These are phyloP conservation scores for Arxiozyma telluris DNA, from an alignment of 1,139 yeast genomes.

Conservation along the genomic window DNA sequence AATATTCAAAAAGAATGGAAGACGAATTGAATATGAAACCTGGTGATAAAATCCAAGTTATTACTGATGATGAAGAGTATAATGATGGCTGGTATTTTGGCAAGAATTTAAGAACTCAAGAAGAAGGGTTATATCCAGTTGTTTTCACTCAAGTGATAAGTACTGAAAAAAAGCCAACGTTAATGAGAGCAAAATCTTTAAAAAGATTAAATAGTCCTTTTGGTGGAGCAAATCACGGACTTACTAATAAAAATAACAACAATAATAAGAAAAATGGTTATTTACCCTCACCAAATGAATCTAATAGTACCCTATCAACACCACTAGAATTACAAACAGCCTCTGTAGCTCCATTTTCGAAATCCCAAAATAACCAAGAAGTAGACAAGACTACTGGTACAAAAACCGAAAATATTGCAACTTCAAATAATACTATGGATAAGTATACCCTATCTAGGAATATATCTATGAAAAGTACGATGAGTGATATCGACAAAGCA, in stretches of 20 bases:
- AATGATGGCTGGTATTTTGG: constrained; percentile 99
- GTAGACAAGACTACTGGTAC: neutral
- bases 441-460: constrained; percentile 7
- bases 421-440: neutral
- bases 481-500: constrained; percentile 79
- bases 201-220: constrained; percentile 14
- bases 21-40: constrained; percentile 76
- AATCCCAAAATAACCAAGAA: neutral
- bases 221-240: neutral
- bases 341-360: constrained; percentile 1
- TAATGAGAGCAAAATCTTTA: constrained; percentile 37
- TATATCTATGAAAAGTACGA: constrained; percentile 46
- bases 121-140: constrained; percentile 85
- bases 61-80: constrained; percentile 87
- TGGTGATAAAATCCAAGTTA: constrained; percentile 86
- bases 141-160: constrained; percentile 58
- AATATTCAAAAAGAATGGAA: constrained; percentile 76
- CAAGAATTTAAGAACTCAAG: constrained; percentile 58
- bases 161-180: constrained; percentile 37
- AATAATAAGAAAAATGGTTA: neutral
- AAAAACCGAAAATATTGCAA: neutral
- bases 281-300: constrained; percentile 7
- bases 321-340: constrained; percentile 23
- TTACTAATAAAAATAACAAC: neutral
- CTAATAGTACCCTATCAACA: constrained; percentile 15